These are phyloP conservation scores for Diaporthe sp. DNA, from an alignment of 2,329 filamentous ascomycete species.

Conservation along the genomic window DNA sequence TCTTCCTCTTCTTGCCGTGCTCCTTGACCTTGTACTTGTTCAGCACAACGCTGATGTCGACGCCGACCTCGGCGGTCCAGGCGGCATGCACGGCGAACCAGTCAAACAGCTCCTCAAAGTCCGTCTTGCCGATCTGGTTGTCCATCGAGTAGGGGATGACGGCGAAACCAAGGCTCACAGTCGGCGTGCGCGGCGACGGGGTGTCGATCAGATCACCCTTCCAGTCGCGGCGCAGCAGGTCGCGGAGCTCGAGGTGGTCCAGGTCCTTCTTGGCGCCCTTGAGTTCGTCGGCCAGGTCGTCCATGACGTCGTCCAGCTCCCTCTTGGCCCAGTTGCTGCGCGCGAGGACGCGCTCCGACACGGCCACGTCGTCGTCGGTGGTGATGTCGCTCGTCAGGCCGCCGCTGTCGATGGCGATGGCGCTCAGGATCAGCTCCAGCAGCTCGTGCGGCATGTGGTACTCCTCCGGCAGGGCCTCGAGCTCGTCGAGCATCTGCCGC, in stretches of 20 bases:
- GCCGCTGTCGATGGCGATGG: conserved; percentile 60
- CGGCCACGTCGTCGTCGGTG: conserved; percentile 54
- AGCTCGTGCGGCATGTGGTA: conserved; percentile 62
- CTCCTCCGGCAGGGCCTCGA: conserved; percentile 56
- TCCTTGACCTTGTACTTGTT: conserved; percentile 59
- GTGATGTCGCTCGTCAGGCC: conserved; percentile 51
- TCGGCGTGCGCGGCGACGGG: conserved; percentile 57
- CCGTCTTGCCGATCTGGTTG: conserved; percentile 58
- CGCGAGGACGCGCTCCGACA: conserved; percentile 53
- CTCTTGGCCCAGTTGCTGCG: conserved; percentile 57
- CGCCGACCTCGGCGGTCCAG: conserved; percentile 59
- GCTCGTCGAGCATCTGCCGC: conserved; percentile 59
- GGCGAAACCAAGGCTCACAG: conserved; percentile 59
- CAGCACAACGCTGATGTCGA: conserved; percentile 57
- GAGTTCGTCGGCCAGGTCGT: conserved; percentile 54
- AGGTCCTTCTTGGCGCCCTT: conserved; percentile 57
- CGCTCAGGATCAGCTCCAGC: conserved; percentile 59
- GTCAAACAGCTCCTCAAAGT: conserved; percentile 60
- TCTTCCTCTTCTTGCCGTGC: conserved; percentile 55
- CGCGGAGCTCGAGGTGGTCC: conserved; percentile 54
- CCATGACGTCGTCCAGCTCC: conserved; percentile 56
- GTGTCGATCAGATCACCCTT: conserved; percentile 61
- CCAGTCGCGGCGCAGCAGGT: conserved; percentile 60
- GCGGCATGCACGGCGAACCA: conserved; percentile 62
- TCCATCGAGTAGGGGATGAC: conserved; percentile 60